Percentiles rank a stretch among this genome's conserved stretches.
These are phyloP conservation scores for Naganishia cerealis DNA, from an alignment of 1,284 basidiomycete genomes.

Conservation along the genomic window DNA sequence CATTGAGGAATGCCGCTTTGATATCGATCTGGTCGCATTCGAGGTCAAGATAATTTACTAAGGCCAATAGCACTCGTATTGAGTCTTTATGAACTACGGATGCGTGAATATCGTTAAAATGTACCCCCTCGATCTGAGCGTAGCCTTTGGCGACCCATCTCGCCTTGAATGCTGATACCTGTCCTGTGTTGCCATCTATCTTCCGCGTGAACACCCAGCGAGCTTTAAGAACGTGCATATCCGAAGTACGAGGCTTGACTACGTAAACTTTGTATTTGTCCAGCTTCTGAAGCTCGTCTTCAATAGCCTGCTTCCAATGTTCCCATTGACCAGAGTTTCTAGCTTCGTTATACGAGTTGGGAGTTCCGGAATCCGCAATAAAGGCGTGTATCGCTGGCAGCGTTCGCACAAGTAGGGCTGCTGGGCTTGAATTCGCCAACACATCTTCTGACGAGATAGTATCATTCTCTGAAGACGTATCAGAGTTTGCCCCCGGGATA, in stretches of 20 bases:
- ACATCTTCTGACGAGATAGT: too few species aligned
- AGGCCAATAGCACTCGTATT: constrained; percentile 36
- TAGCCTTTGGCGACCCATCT: constrained; percentile 42
- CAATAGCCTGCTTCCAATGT: constrained; percentile 36
- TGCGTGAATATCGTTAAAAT: constrained; percentile 37
- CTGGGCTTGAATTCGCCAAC: too few species aligned
- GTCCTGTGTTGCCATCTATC: constrained; percentile 33
- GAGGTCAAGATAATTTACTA: constrained; percentile 38
- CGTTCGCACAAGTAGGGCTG: too few species aligned
- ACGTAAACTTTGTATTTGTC: constrained; percentile 36
- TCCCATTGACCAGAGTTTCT: too few species aligned
- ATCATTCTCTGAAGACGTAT: too few species aligned
- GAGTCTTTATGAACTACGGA: constrained; percentile 40
- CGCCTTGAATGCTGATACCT: constrained; percentile 46
- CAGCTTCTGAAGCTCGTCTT: constrained; percentile 37
- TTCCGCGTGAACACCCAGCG: constrained; percentile 39
- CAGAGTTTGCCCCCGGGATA: too few species aligned
- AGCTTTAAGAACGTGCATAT: constrained; percentile 2
- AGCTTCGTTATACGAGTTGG: too few species aligned
- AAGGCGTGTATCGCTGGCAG: too few species aligned
- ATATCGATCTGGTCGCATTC: constrained; percentile 43
- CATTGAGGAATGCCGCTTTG: constrained; percentile 34
- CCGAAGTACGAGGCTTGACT: not conserved
- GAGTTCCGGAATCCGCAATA: too few species aligned
- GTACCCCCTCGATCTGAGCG: constrained; percentile 49